Percentiles rank a stretch among this genome's conserved stretches.
Conservation (phyloP, 257 asterid species). For the Salvia rosmarinus region DNA sequence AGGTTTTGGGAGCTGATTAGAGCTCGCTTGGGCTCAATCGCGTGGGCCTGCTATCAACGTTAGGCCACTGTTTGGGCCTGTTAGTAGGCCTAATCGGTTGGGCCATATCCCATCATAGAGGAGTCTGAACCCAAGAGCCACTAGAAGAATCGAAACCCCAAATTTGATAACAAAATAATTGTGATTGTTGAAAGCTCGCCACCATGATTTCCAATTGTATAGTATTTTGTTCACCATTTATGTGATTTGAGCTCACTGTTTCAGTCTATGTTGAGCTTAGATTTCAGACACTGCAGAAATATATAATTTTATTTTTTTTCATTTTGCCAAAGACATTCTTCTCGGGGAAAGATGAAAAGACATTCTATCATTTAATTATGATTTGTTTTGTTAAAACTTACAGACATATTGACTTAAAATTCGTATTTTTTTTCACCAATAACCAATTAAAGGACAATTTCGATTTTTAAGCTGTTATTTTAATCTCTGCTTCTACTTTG, state of each 20-base stretch:
- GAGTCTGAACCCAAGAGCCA: constrained; percentile 59
- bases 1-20: too few species aligned
- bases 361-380: not conserved
- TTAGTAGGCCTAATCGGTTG: too few species aligned
- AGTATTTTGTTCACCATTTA: constrained; percentile 38
- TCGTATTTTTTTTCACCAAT: not conserved
- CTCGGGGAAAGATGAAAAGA: not conserved
- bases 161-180: constrained; percentile 53
- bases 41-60: too few species aligned
- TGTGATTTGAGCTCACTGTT: constrained; percentile 1
- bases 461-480: not conserved
- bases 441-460: not conserved
- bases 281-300: not conserved
- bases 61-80: too few species aligned
- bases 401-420: not conserved
- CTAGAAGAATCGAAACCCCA: constrained; percentile 53
- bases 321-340: not conserved
- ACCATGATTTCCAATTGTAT: constrained; percentile 51
- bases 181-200: constrained; percentile 43
- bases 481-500: not conserved
- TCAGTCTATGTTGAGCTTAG: not conserved
- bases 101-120: too few species aligned
- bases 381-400: not conserved
- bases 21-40: too few species aligned
- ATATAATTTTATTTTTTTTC: too few species aligned